A percentile compares a stretch with the other conserved stretches of the same genome.
These are phyloP conservation scores for Dictyostelium capitatum DNA, from an alignment of 78 protist genomes.

Conservation along the genomic window DNA sequence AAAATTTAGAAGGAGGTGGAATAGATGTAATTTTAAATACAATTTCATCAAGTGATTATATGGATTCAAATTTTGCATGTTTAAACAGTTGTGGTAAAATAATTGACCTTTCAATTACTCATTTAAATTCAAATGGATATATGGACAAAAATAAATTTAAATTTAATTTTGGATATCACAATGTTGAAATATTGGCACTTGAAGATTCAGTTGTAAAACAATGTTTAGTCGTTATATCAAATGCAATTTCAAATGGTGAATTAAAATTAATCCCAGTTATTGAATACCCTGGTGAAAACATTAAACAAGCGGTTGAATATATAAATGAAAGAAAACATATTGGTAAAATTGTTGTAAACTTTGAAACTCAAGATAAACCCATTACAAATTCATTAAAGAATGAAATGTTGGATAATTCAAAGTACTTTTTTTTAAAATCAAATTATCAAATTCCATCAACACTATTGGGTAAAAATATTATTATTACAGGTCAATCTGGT, in stretches of 20 bases:
- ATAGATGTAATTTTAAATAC: slow-evolving; percentile 15
- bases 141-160: slow-evolving; percentile 1
- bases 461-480: not conserved
- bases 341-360: slow-evolving; percentile 45
- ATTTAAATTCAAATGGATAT: not conserved
- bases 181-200: not conserved
- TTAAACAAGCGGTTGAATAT: slow-evolving; percentile 46
- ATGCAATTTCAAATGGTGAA: not conserved
- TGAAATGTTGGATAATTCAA: not conserved
- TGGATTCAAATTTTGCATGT: slow-evolving; percentile 1
- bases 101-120: slow-evolving; percentile 23
- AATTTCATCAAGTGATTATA: not conserved
- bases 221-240: not conserved
- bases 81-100: slow-evolving; percentile 15
- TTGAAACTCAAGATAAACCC: not conserved
- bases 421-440: not conserved
- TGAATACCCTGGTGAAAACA: not conserved
- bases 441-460: not conserved
- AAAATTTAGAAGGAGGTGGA: too few relatives aligned
- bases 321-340: slow-evolving; percentile 43
- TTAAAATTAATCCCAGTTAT: slow-evolving; percentile 35
- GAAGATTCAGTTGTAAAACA: not conserved
- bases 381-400: not conserved
- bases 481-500: slow-evolving; percentile 62
- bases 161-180: not conserved